These are phyloP conservation scores for Nasturtium officinale DNA, from an alignment of 345 rosid species.

Conservation along the genomic window DNA sequence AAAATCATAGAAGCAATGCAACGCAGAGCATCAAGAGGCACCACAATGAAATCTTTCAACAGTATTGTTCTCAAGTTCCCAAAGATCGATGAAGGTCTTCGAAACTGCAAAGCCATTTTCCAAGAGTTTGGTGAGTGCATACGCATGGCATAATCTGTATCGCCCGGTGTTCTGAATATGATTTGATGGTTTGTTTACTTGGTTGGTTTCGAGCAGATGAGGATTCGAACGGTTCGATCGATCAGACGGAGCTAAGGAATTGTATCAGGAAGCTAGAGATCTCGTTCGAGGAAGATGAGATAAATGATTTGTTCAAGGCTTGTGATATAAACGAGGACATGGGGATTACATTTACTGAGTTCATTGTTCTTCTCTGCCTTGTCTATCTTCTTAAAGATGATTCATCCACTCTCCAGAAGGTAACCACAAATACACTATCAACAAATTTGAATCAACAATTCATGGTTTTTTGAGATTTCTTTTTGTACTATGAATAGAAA, in stretches of 20 bases:
- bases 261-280: constrained; percentile 74
- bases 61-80: constrained; percentile 88
- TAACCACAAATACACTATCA: constrained; percentile 41
- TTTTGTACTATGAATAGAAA: constrained; percentile 46
- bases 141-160: background rate
- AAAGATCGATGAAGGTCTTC: constrained; percentile 75
- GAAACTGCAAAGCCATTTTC: constrained; percentile 82
- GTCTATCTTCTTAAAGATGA: constrained; percentile 83
- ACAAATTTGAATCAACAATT: background rate
- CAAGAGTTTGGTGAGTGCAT: constrained; percentile 71
- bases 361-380: constrained; percentile 89
- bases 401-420: constrained; percentile 59
- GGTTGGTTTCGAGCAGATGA: constrained; percentile 56
- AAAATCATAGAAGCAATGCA: constrained; percentile 81
- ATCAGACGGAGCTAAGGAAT: constrained; percentile 72
- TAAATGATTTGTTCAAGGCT: constrained; percentile 71
- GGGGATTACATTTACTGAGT: constrained; percentile 87
- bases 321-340: constrained; percentile 79
- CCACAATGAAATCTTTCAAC: constrained; percentile 75
- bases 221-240: constrained; percentile 82
- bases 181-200: constrained; percentile 12
- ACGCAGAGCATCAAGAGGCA: constrained; percentile 66
- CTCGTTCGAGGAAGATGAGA: constrained; percentile 78
- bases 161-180: background rate
- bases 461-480: background rate